phyloP scores from a whole-genome alignment of 305 asterid genomes.

The Fraxinus ornus region DNA sequence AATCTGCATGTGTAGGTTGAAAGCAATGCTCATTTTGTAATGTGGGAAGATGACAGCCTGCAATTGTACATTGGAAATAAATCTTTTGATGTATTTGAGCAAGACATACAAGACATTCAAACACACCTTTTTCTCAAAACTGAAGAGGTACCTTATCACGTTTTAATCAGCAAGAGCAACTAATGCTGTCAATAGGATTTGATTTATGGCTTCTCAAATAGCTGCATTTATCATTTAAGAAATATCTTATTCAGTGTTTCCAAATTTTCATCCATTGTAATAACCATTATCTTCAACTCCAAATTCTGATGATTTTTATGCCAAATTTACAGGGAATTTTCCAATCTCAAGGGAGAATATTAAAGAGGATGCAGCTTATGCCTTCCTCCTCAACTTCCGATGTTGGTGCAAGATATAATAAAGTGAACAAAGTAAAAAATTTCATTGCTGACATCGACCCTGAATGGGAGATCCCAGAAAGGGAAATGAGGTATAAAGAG shows the following conservation, averaged over 20 bases:
- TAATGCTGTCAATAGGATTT: background rate
- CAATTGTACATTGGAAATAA: slow-evolving; percentile 49
- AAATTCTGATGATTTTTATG: background rate
- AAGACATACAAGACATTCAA: slow-evolving; percentile 51
- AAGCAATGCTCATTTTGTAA: slow-evolving; percentile 39
- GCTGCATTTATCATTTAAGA: background rate
- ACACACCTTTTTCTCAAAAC: slow-evolving; percentile 55
- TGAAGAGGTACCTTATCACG: slow-evolving; percentile 35
- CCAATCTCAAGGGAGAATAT: slow-evolving; percentile 91
- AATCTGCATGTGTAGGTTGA: background rate
- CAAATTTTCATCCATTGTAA: background rate
- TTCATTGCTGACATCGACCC: slow-evolving; percentile 93
- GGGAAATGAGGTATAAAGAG: slow-evolving; percentile 91
- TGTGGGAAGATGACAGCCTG: slow-evolving; percentile 52
- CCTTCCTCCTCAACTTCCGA: slow-evolving; percentile 90
- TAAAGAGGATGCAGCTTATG: slow-evolving; percentile 87
- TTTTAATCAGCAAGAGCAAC: background rate
- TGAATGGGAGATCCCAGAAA: slow-evolving; percentile 35
- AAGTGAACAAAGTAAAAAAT: slow-evolving; percentile 76
- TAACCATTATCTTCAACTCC: background rate
- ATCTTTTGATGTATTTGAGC: slow-evolving; percentile 50
- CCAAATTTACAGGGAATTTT: slow-evolving; percentile 66
- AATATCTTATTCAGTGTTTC: background rate
- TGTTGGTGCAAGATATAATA: slow-evolving; percentile 94
- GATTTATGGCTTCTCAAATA: background rate